Evolutionary conservation across 169 alveolate species (phyloP), one percentile per base, ranked within the genome.

Genomic region (Babesia ovis): DNA sequence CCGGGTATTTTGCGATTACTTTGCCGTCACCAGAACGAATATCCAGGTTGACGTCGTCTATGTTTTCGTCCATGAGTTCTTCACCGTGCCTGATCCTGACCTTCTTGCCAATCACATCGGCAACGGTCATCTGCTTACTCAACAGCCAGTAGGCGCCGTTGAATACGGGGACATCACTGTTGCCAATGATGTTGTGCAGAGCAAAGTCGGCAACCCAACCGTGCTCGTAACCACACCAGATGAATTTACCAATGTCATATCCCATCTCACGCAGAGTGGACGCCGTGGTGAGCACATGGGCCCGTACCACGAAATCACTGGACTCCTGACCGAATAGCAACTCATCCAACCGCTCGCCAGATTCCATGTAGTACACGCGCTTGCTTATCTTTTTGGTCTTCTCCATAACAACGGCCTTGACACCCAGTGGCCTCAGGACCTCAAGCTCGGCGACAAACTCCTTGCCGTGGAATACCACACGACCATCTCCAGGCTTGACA

Each of bases 161-260:
- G 73, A 58, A 81, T 12, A 81, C 81, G 12, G 89, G 89, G 4
- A 81, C 48, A 50, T 81, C 85, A 12, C 72, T 59, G 57, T 27
- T 57, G 16, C 72, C 79, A 16, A 81, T 68, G 20, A 81, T 68
- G 29, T 71, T 69, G 41, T 54, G 54, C 1, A 81, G 69, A 1
- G 66, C 84, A 34, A 81, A 81, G 37, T 81, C 89, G 9, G 84
- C 89, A 22, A 81, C 85, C 89, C 89, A 81, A 22, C 89, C 89
- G 55, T 81, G 76, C 46, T 68, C 72, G 60, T 81, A 61, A n/a
- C 89, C 89, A 27, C 89, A 81, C 89, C 89, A 81, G 16, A 81
- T 66, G 23, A 81, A 48, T 20, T 57, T 81, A 25, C 89, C 89
- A 58, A 70, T 72, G 60, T 59, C 64, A 35, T 68, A 81, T 4